Evolutionary conservation across 2,329 filamentous ascomycete species (phyloP).

Genomic region (Penicillium sp.): DNA sequence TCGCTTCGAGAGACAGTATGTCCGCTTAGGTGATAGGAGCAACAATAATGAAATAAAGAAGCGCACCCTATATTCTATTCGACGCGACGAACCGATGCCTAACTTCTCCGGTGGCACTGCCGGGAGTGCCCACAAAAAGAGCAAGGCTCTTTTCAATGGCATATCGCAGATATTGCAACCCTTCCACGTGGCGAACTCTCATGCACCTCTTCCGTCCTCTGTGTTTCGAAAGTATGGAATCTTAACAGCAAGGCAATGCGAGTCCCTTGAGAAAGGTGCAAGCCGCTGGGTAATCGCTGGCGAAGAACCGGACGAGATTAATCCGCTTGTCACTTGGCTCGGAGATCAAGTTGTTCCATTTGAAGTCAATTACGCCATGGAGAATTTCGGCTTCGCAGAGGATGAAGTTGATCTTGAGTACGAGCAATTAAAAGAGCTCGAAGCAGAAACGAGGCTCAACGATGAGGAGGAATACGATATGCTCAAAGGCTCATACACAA

Average conservation of each 20-base stretch:
- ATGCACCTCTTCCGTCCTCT: conserved; percentile 57
- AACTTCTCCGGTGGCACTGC: conserved; percentile 48
- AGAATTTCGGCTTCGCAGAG: conserved; percentile 59
- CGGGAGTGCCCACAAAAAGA: conserved; percentile 42
- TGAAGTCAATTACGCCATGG: conserved; percentile 48
- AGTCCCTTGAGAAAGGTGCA: conserved; percentile 62
- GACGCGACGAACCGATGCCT: conserved; percentile 39
- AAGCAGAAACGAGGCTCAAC: conserved; percentile 57
- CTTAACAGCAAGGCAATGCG: conserved; percentile 66
- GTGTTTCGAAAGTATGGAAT: conserved; percentile 61
- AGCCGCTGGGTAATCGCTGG: conserved; percentile 47
- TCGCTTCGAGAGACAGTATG: conserved; percentile 65
- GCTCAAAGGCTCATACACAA: conserved; percentile 53
- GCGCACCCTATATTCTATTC: conserved; percentile 69
- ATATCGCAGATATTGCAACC: conserved; percentile 51
- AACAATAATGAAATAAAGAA: conserved; percentile 68
- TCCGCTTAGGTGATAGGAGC: conserved; percentile 72
- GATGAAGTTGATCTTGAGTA: conserved; percentile 66
- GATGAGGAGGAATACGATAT: conserved; percentile 61
- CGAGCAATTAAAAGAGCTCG: conserved; percentile 65
- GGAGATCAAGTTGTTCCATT: conserved; percentile 56
- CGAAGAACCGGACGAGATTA: conserved; percentile 28
- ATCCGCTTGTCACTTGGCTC: conserved; percentile 62
- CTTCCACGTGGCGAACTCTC: conserved; percentile 40
- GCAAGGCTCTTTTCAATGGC: conserved; percentile 50